Evolutionary conservation across 2,329 filamentous ascomycete genomes (phyloP), one percentile per base, ranked within the genome.

Genomic region (Aureobasidium sp.): DNA sequence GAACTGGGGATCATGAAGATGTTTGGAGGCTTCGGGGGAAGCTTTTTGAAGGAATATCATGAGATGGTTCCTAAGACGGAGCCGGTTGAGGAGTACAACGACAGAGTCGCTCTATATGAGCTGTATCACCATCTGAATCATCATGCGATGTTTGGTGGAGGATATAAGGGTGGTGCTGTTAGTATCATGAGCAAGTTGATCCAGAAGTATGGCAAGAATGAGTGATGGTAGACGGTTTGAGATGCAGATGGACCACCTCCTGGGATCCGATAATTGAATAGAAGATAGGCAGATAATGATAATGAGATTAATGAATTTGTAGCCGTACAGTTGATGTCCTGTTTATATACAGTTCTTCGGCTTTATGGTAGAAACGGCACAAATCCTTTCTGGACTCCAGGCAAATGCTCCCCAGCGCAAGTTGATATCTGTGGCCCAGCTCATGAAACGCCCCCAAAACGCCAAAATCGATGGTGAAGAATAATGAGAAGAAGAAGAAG

Each of bases 1-100:
- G 93, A 97, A 67, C 77, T 96, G 58, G 93, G 93, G 0, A 96
- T 96, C 66, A 97, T 97, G 91, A 84, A 83, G 57, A 96, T 97
- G 91, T 97, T 97, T 80, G 92, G 92, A 0, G 93, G 93, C 0
- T 96, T 95, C 73, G 86, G 86, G 0, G 68, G 73, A 0, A 73
- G 70, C 1, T 96, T 96, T 69, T 86, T 89, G 79, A 81, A 81
- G 34, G 90, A 94, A 71, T 97, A 97, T 72, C 84, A 89, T 71
- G 73, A 77, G 42, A 70, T 91, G 29, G 85, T 92, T 52, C 88
- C 88, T 0, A 95, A 88, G 76, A 86, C 88, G 9, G 89, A 96
- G 71, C 92, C 92, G 0, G 81, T 79, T 11, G 84, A 82, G 11
- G 92, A 97, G 77, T 96, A 90, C 78, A 86, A 88, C n/a, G 92